Evolutionary conservation across 345 rosid genomes (phyloP).

Genomic region (Eucalyptus marginata): DNA sequence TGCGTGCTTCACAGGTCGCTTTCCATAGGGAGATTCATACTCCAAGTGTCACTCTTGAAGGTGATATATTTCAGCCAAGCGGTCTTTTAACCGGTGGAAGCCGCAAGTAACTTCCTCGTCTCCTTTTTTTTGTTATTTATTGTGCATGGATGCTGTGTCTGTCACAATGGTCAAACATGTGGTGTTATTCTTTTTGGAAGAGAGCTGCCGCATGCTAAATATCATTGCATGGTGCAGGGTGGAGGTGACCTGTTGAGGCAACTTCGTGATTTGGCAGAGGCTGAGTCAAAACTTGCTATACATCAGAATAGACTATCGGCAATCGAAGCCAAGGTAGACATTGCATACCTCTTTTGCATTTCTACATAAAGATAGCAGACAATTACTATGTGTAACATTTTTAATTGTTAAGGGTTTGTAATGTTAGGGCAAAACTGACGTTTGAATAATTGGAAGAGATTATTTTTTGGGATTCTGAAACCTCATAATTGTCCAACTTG

Average conservation of each 20-base stretch:
- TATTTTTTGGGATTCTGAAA: neutral
- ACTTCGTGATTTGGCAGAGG: conserved; percentile 76
- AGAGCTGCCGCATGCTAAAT: neutral
- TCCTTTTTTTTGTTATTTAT: neutral
- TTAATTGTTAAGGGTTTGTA: neutral
- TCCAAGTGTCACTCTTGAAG: conserved; percentile 92
- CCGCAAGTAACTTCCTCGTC: conserved; percentile 42
- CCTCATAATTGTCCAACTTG: neutral
- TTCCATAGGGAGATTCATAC: conserved; percentile 54
- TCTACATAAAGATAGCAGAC: neutral
- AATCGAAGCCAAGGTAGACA: conserved; percentile 65
- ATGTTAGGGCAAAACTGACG: neutral
- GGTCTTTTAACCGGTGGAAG: conserved; percentile 98
- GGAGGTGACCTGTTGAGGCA: conserved; percentile 74
- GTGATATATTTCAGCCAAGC: conserved; percentile 92
- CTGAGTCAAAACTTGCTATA: conserved; percentile 53
- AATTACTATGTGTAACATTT: neutral
- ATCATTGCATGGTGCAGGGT: conserved; percentile 32
- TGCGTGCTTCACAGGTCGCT: conserved; percentile 51
- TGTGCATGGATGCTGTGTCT: neutral
- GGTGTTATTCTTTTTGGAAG: neutral
- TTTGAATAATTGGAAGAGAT: neutral
- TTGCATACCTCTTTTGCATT: neutral
- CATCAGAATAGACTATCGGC: conserved; percentile 67
- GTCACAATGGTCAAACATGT: neutral